Evolutionary conservation across 73 alveolate genomes (phyloP), one percentile per base, ranked within the genome.

Genomic region (Paramecium caudatum): DNA sequence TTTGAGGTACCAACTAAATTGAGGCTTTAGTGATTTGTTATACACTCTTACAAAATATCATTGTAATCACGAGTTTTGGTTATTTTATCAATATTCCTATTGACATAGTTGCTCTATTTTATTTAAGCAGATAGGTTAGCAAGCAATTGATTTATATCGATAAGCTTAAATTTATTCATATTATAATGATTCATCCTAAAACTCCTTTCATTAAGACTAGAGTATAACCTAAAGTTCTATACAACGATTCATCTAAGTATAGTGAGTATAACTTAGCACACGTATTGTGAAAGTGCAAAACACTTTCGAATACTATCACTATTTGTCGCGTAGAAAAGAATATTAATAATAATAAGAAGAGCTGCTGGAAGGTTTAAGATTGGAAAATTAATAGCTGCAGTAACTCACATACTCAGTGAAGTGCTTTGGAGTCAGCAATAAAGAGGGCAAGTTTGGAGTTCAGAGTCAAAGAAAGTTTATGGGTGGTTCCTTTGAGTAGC

Each of bases 401-500:
- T 32, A 65, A 12, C 34, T 65, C 27, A 25, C 83, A 10, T 65
- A 65, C 39, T 33, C 83, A 65, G 83, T 65, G 17, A 33, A 65
- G 39, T 65, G 49, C 17, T 33, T 65, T 65, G 83, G 83, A 30
- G 83, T 65, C 17, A 33, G 21, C 34, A 36, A 65, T 17, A 30
- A 65, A n/a, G 47, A 33, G 39, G 83, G 83, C 32, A 65, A 36
- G 34, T 65, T 65, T 36, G 49, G 83, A 2, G 49, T 65, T 30
- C 61, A 65, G n/a, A 65, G 83, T 43, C 17, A 65, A 43, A 36
- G 83, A 10, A 65, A 65, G 39, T 65, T 65, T 15, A 33, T 65
- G 83, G 83, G 47, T 65, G 49, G 49, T 5, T 36, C 83, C 5
- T 65, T 65, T 1, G 49, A 65, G 34, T 65, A 36, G 1, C 30